A percentile compares a stretch with the other conserved stretches of the same genome.
These are phyloP conservation scores for Phytophthora hibernalis DNA, from an alignment of 352 stramenopile species.

Conservation along the genomic window DNA sequence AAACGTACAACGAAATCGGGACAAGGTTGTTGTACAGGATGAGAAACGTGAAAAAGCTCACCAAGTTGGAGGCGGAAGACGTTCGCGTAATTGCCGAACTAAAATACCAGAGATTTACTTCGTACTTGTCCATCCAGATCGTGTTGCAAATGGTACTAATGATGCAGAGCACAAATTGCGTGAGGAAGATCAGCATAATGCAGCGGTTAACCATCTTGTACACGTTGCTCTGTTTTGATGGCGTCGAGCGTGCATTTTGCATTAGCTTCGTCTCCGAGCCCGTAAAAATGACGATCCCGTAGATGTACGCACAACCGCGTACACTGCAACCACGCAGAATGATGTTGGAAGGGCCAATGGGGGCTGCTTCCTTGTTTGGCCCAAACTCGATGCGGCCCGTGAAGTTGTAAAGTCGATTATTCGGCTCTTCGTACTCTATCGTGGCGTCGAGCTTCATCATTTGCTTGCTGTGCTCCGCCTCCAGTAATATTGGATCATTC, in stretches of 20 bases:
- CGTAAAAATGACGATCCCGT: slow-evolving; percentile 90
- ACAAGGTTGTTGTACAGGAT: slow-evolving; percentile 97
- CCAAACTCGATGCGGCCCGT: slow-evolving; percentile 52
- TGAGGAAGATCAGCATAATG: slow-evolving; percentile 76
- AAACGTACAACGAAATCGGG: slow-evolving; percentile 98
- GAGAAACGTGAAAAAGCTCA: slow-evolving; percentile 95
- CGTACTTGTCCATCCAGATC: slow-evolving; percentile 53
- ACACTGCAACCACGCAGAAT: slow-evolving; percentile 86
- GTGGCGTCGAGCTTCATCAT: slow-evolving; percentile 47
- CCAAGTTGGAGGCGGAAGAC: slow-evolving; percentile 44
- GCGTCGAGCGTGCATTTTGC: slow-evolving; percentile 71
- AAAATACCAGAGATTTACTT: slow-evolving; percentile 60
- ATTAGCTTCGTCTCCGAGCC: slow-evolving; percentile 90
- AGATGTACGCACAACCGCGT: slow-evolving; percentile 62
- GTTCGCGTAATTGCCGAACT: slow-evolving; percentile 19
- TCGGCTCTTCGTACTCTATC: slow-evolving; percentile 82
- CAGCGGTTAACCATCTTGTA: slow-evolving; percentile 76
- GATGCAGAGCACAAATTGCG: slow-evolving; percentile 62
- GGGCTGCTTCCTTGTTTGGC: slow-evolving; percentile 42
- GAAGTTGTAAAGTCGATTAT: slow-evolving; percentile 83
- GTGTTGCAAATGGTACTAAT: slow-evolving; percentile 72
- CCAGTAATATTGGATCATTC: slow-evolving; percentile 53
- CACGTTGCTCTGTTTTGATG: slow-evolving; percentile 79
- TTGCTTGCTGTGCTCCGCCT: slow-evolving; percentile 46
- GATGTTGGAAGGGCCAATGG: slow-evolving; percentile 76